Base-by-base conservation (phyloP, 345 rosid species). In the Syzygium jambos region DNA sequence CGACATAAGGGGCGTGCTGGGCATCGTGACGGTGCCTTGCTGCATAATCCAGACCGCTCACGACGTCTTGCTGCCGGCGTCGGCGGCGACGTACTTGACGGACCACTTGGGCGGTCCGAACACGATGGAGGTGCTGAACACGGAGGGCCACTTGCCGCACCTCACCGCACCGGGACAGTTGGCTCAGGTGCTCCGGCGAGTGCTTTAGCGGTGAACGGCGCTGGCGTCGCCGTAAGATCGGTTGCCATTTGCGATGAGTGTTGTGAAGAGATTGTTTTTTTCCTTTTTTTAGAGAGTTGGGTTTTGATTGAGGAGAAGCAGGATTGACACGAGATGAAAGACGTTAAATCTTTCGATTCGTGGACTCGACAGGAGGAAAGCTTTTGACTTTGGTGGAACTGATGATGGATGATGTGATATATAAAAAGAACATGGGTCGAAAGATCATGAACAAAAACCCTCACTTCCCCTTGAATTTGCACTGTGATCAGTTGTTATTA, bases 81-180 rank as follows among this genome's bases (percentile, higher is more conserved):
- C 98, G 0, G 98, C 94, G 11, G 98, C 95, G 1, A 95, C 94
- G 53, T 97, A 95, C 86, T 54, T 97, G 14, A 52, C 85, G n/a
- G 90, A 51, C 85, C 95, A 97, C 90, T 89, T 96, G 52, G 99
- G 98, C 3, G 96, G 98, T 6, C 90, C 90, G 84, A 92, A 90
- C 17, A 95, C 97, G 4, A 93, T 96, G 51, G 98, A 95, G 89
- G 89, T 89, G 52, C 78, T 96, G 68, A 90, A 88, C 57, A 95
- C 96, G 3, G 98, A 96, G 85, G 98, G 99, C 16, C 99, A 96
- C 89, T 91, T 96, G 90, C 98, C 99, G 4, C 98, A 96, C 89
- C 88, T 97, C 41, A 97, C 95, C 63, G 98, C 98, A 43, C 99
- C 99, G 4, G 87, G 89, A 6, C 85, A 91, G 87, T 78, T 96